A percentile compares a stretch with the other conserved stretches of the same genome.
Evolutionary conservation across 805 yeast genomes (phyloP).

Genomic region (Starmera pachycereana): DNA sequence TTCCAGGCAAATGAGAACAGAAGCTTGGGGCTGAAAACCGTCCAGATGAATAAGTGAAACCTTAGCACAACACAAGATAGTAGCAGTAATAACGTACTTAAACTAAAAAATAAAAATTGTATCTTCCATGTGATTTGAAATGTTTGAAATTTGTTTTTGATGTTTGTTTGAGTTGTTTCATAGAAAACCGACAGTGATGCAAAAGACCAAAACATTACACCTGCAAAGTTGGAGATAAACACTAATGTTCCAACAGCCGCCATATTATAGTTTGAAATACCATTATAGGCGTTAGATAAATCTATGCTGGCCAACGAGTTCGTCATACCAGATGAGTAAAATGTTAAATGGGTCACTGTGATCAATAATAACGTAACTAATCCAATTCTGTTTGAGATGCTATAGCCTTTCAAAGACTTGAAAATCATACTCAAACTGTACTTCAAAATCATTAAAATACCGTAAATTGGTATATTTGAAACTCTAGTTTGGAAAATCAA

Average conservation of each 20-base stretch:
- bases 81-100: slow-evolving; percentile 48
- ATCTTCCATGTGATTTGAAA: slow-evolving; percentile 19
- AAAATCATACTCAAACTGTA: slow-evolving; percentile 3
- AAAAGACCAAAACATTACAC: slow-evolving; percentile 74
- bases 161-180: slow-evolving; percentile 14
- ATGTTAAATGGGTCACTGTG: slow-evolving; percentile 62
- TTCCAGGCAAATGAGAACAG: slow-evolving; percentile 77
- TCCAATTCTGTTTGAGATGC: slow-evolving; percentile 1
- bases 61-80: slow-evolving; percentile 65
- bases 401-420: background rate
- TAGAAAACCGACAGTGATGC: slow-evolving; percentile 31
- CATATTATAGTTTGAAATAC: slow-evolving; percentile 62
- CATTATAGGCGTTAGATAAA: slow-evolving; percentile 86
- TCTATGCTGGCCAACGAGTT: slow-evolving; percentile 89
- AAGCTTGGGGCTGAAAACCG: slow-evolving; percentile 91
- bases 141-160: slow-evolving; percentile 17
- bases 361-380: slow-evolving; percentile 20
- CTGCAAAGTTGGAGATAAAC: slow-evolving; percentile 75
- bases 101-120: slow-evolving; percentile 38
- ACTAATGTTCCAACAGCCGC: slow-evolving; percentile 67
- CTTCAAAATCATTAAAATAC: slow-evolving; percentile 25
- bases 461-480: slow-evolving; percentile 38
- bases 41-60: slow-evolving; percentile 91
- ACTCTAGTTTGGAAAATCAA: slow-evolving; percentile 41
- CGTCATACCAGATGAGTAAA: slow-evolving; percentile 84